Evolutionary conservation across 2,329 filamentous ascomycete species (phyloP), one percentile per base, ranked within the genome.

Genomic region (Cladorrhinum sp.): DNA sequence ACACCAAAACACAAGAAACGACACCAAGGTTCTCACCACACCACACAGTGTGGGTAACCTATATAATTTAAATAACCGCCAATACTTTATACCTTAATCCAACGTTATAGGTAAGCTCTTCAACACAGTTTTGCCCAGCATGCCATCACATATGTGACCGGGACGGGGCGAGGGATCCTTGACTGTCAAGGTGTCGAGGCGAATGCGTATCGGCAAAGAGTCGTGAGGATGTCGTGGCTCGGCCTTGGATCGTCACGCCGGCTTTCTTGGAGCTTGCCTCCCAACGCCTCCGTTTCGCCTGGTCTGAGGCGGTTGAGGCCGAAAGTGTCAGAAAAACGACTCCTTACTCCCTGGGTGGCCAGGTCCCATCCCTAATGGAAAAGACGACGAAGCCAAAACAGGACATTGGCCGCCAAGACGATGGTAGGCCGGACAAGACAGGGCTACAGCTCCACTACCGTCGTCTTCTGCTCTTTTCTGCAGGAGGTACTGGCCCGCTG

Each of bases 251-350:
- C 52, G 32, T 48, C 58, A 50, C 48, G 27, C 38, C 53, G 53
- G 38, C 53, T 20, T 56, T 36, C 8, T 45, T 50, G 16, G 49
- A 50, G 49, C 24, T 50, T 50, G 49, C 49, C 22, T 22, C 22
- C 49, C 24, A 24, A 27, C 24, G 29, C 25, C 13, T 25, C 45
- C 9, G 18, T 57, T 52, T 65, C 62, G 60, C 55, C 59, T 62
- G 54, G 36, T 29, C 52, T 36, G 32, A 50, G 32, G 60, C 62
- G 61, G 65, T 69, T 68, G 69, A 70, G 64, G 69, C 67, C 65
- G 66, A 68, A 68, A 65, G 64, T 68, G 69, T 71, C 63, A 65
- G 66, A 70, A 64, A 60, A 49, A 48, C 60, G 53, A 63, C 65
- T 64, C 67, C 69, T 65, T 48, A 22, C 29, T 57, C 53, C 38